Conservation (phyloP, 1,139 yeast species). For the Kurtzmaniella quercitrusa region DNA sequence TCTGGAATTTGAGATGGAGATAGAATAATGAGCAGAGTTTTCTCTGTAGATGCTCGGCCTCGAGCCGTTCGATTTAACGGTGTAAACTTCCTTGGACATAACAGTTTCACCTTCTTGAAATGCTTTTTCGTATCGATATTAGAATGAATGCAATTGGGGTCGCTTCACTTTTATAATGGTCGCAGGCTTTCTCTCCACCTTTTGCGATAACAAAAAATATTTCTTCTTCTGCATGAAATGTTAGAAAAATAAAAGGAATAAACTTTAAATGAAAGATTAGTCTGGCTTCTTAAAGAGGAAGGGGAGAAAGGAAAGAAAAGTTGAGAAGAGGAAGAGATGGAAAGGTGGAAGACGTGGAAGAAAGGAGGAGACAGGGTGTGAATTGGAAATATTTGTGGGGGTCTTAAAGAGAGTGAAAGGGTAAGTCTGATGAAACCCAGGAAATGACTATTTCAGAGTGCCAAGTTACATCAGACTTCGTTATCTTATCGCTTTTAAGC, state of each 20-base stretch:
- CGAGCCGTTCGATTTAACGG: constrained; percentile 6
- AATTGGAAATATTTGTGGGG: too few species aligned
- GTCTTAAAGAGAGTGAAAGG: too few species aligned
- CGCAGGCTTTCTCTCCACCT: not conserved
- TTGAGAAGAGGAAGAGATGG: too few species aligned
- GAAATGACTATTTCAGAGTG: too few species aligned
- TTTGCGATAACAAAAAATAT: not conserved
- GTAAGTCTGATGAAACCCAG: too few species aligned
- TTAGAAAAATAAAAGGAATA: not conserved
- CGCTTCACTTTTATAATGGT: not conserved
- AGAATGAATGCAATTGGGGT: not conserved
- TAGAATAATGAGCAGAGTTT: constrained; percentile 8
- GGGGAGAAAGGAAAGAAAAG: too few species aligned
- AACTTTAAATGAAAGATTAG: not conserved
- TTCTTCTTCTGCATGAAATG: not conserved
- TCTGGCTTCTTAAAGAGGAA: too few species aligned
- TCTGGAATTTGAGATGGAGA: constrained; percentile 31
- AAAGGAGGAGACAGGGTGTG: too few species aligned
- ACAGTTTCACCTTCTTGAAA: not conserved
- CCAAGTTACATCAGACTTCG: too few species aligned
- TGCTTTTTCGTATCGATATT: not conserved
- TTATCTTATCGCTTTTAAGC: not conserved
- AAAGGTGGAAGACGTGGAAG: too few species aligned
- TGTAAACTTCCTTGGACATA: constrained; percentile 5
- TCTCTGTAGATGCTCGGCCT: constrained; percentile 8